Percentiles rank a stretch among this genome's conserved stretches.
Conservation (phyloP, 306 rosid species). For the Malus domestica region ASM211411v1 NC_041805.1:1095001-1095500, state of each 20-base stretch:
- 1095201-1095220: constrained; percentile 36
- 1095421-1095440: constrained; percentile 64
- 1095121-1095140: constrained; percentile 30
- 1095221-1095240: constrained; percentile 29
- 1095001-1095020: constrained; percentile 41
- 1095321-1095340: not conserved
- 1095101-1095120: constrained; percentile 43
- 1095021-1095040: constrained; percentile 43
- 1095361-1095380: constrained; percentile 24
- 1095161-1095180: constrained; percentile 34
- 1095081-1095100: constrained; percentile 44
- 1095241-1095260: constrained; percentile 47
- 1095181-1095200: constrained; percentile 45
- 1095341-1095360: constrained; percentile 35
- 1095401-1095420: constrained; percentile 67
- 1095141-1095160: constrained; percentile 30
- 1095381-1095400: constrained; percentile 47
- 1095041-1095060: constrained; percentile 35
- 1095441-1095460: constrained; percentile 48
- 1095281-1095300: not conserved
- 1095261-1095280: not conserved
- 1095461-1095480: constrained; percentile 57
- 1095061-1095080: constrained; percentile 20
- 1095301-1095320: not conserved
- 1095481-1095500: constrained; percentile 79